These are phyloP conservation scores for Sarocladiaceae sp. DNA, from an alignment of 2,329 filamentous ascomycete genomes.

Conservation along the genomic window DNA sequence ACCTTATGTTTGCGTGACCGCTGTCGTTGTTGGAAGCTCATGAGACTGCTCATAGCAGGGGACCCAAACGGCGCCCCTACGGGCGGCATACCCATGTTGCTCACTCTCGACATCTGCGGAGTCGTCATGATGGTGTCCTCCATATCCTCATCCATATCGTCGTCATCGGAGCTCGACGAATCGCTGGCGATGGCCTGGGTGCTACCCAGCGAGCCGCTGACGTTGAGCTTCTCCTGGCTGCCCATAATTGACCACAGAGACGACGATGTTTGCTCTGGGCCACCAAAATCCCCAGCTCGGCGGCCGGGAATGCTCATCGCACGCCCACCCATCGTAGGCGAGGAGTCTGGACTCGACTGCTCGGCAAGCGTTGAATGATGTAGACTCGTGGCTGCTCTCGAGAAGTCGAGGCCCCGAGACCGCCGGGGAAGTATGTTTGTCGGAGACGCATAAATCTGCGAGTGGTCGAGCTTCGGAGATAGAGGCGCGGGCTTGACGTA, in stretches of 20 bases:
- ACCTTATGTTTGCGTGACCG: slow-evolving; percentile 54
- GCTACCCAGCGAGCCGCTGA: slow-evolving; percentile 75
- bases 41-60: slow-evolving; percentile 66
- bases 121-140: slow-evolving; percentile 78
- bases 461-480: slow-evolving; percentile 79
- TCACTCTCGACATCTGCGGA: slow-evolving; percentile 64
- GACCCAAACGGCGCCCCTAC: slow-evolving; percentile 57
- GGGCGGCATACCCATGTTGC: slow-evolving; percentile 31
- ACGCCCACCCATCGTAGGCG: slow-evolving; percentile 69
- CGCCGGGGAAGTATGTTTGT: slow-evolving; percentile 82
- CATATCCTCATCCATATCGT: slow-evolving; percentile 64
- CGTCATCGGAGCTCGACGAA: slow-evolving; percentile 66
- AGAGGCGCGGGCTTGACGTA: slow-evolving; percentile 57
- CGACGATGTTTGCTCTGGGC: slow-evolving; percentile 59
- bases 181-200: slow-evolving; percentile 66
- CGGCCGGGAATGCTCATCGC: slow-evolving; percentile 57
- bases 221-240: slow-evolving; percentile 60
- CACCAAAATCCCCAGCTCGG: slow-evolving; percentile 38
- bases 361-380: slow-evolving; percentile 94
- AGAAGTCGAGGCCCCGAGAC: slow-evolving; percentile 88
- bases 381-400: slow-evolving; percentile 84
- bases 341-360: slow-evolving; percentile 81
- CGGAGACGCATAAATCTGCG: slow-evolving; percentile 79
- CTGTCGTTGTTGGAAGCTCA: slow-evolving; percentile 77
- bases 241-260: slow-evolving; percentile 67